Evolutionary conservation across 2,329 filamentous ascomycete genomes (phyloP).

Genomic region (Penicillium sp.): DNA sequence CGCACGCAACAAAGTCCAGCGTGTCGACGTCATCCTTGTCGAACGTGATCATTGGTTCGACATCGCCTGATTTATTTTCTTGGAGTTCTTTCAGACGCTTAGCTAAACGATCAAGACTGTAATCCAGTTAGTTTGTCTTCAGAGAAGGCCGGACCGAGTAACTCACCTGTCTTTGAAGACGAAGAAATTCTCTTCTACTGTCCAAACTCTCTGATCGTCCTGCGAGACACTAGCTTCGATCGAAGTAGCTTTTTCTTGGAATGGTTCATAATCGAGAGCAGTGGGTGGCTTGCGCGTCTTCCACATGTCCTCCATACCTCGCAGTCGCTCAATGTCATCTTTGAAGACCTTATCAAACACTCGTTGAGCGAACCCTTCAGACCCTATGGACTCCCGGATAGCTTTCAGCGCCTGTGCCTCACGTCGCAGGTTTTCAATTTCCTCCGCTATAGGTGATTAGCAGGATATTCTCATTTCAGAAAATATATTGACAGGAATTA

Average conservation of each 20-base stretch:
- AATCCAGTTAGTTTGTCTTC: constrained; percentile 16
- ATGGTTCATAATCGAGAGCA: constrained; percentile 63
- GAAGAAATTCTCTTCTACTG: constrained; percentile 73
- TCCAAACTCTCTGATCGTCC: constrained; percentile 76
- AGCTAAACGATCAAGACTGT: constrained; percentile 68
- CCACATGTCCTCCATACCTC: constrained; percentile 95
- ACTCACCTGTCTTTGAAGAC: constrained; percentile 73
- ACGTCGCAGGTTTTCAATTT: constrained; percentile 81
- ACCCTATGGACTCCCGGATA: constrained; percentile 78
- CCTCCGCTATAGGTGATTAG: constrained; percentile 51
- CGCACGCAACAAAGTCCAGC: constrained; percentile 86
- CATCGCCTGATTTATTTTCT: constrained; percentile 40
- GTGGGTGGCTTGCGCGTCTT: constrained; percentile 72
- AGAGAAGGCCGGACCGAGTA: not conserved
- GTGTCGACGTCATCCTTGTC: constrained; percentile 97
- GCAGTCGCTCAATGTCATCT: constrained; percentile 74
- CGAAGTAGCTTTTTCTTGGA: constrained; percentile 53
- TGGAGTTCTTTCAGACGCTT: constrained; percentile 66
- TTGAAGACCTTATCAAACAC: constrained; percentile 93
- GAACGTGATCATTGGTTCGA: constrained; percentile 67
- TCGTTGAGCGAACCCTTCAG: constrained; percentile 67
- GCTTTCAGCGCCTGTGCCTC: constrained; percentile 80
- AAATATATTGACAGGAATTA: constrained; percentile 25
- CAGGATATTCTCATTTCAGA: not conserved
- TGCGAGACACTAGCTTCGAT: constrained; percentile 52